Base-by-base conservation (phyloP, 371 early-diverging fungal genomes). In the Mortierella sp. region DNA sequence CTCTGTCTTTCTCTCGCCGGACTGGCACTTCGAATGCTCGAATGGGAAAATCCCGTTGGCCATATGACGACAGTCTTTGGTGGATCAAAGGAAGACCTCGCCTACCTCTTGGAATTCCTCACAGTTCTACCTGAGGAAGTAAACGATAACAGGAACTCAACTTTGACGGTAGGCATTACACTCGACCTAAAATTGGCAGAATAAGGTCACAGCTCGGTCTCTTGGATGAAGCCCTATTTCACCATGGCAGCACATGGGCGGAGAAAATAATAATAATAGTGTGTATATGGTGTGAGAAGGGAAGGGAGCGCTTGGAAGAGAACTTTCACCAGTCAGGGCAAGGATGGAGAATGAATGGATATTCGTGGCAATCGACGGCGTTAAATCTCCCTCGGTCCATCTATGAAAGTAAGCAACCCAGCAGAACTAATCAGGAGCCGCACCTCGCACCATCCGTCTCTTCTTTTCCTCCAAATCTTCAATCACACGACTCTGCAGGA, bases 51-150 rank as follows among this genome's bases (percentile, higher is more conserved):
- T 51, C 95, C 93, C 11, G 87, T 96, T 4, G 83, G 80, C 59
- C 91, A 93, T 47, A 82, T 94, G 81, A 81, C 91, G 7, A 83
- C 79, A 15, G 75, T 85, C 47, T 92, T 89, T 79, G 89, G 91
- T 43, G 81, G 87, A 15, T 82, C 88, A 25, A 73, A 88, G 0
- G 87, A 88, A 23, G 86, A 86, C 37, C 84, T 87, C 5, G 72
- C 82, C 7, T 87, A 90, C 61, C 76, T 97, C 60, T 70, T 97
- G 2, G 93, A 95, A 70, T 92, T 96, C 59, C 76, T 97, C 46
- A 90, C 89, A 1, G 90, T 95, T 4, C 81, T 98, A 29, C 96
- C 98, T 7, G 97, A 97, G 70, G 97, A 98, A 84, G 86, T 94
- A 48, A 86, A 85, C 58, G 81, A 82, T 55, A 93, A 92, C 68